Percentiles rank a stretch among this genome's conserved stretches.
Conservation (phyloP, 2,329 filamentous ascomycete genomes). For the Pezicula radicicola region DNA sequence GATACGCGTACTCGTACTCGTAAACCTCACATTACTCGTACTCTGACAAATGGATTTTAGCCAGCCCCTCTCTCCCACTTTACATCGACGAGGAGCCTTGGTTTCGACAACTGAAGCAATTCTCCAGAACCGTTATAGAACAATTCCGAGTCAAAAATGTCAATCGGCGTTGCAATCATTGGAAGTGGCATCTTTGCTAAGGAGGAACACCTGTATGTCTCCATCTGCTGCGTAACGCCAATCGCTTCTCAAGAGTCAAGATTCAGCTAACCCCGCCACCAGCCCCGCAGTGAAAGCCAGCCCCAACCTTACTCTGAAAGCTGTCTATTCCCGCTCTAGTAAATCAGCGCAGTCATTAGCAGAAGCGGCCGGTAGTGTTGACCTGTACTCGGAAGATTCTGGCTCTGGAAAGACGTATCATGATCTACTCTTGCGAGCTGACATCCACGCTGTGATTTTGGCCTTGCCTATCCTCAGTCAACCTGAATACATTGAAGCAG, state of each 20-base stretch:
- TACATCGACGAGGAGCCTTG: too few species aligned
- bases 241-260: neutral
- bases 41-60: too few species aligned
- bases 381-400: conserved; percentile 29
- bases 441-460: conserved; percentile 31
- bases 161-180: conserved; percentile 56
- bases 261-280: conserved; percentile 10
- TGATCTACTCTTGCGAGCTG: conserved; percentile 26
- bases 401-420: conserved; percentile 38
- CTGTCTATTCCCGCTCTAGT: conserved; percentile 30
- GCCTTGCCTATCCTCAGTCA: conserved; percentile 49
- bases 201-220: conserved; percentile 49
- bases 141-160: conserved; percentile 16
- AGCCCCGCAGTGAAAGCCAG: conserved; percentile 57
- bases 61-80: too few species aligned
- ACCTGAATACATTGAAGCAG: conserved; percentile 45
- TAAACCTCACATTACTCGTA: too few species aligned
- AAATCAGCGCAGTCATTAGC: conserved; percentile 25
- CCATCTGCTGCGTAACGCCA: neutral
- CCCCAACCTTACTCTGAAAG: conserved; percentile 49
- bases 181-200: conserved; percentile 62
- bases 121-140: too few species aligned
- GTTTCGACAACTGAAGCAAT: too few species aligned
- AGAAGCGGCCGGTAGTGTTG: conserved; percentile 39
- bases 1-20: too few species aligned